Base-by-base conservation (phyloP, 2,329 filamentous ascomycete species). In the Lachnellula willkommii region DNA sequence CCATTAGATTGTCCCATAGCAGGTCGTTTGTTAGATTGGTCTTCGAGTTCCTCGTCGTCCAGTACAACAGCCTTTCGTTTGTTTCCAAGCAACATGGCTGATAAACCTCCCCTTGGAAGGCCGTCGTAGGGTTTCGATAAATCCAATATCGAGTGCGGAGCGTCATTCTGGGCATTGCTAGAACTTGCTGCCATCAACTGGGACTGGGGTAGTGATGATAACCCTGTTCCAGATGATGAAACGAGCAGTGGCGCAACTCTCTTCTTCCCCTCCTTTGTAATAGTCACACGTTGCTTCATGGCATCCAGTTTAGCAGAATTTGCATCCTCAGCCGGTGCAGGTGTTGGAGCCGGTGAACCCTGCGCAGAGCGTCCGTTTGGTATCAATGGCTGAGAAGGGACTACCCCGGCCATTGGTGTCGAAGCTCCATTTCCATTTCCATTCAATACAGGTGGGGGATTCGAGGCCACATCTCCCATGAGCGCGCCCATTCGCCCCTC, bases 401-500 rank as follows among this genome's bases (percentile, higher is more conserved):
- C 55, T 11, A 64, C 56, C 11, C 60, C 62, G 43, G 58, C 46
- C 60, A 64, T 64, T 20, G 63, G 59, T 9, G 61, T 63, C 22
- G 60, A 57, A 17, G 59, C 22, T 60, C 52, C 68, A 55, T 65
- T 66, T 60, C 61, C 64, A 55, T 65, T 66, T 60, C 61, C 64
- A 65, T 69, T 65, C 58, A 68, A 59, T 53, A 65, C 54, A 60
- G 70, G 60, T 14, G 64, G 60, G 37, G 65, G 60, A 46, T 56
- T 62, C 9, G 63, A 60, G 15, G 79, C 79, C 17, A 81, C 80
- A 68, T 96, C 92, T 5, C 93, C 93, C 94, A 99, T 99, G 39
- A 99, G 74, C n/a, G 93, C 93, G 12, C 94, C 94, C 94, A 99
- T 99, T 62, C 93, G 84, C 2, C 91, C 94, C 73, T 99, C 90